These are phyloP conservation scores for Triticum urartu DNA, from an alignment of 176 grass and related monocot species.

Conservation along the genomic window DNA sequence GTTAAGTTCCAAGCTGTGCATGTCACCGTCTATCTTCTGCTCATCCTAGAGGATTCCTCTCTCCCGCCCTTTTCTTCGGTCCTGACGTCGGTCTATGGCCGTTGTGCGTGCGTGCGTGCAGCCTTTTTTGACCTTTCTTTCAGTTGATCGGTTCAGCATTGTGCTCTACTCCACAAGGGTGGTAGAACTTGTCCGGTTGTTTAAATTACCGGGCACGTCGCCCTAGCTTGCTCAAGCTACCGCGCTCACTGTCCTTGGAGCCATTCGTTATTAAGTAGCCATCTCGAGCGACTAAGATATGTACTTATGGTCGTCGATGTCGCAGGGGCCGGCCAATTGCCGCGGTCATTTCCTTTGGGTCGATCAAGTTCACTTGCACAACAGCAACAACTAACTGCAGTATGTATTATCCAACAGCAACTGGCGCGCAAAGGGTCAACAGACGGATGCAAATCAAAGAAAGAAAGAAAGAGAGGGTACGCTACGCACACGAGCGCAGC, in stretches of 20 bases:
- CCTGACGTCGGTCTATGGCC: conserved; percentile 41
- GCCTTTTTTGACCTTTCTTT: conserved; percentile 48
- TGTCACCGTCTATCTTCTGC: conserved; percentile 40
- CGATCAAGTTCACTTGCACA: not conserved
- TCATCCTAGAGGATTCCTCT: conserved; percentile 11
- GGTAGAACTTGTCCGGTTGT: not conserved
- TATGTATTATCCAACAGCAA: not conserved
- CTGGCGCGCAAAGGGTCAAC: not conserved
- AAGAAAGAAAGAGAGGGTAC: not conserved
- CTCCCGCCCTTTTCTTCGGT: conserved; percentile 27
- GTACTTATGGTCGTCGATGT: not conserved
- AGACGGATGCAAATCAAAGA: not conserved
- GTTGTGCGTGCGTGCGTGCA: conserved; percentile 22
- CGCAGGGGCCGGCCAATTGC: not conserved
- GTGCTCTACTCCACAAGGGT: not conserved
- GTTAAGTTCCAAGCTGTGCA: conserved; percentile 22
- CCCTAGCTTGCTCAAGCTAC: not conserved
- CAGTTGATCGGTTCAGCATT: not conserved
- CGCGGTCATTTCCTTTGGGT: not conserved
- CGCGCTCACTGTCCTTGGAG: not conserved
- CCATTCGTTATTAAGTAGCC: not conserved
- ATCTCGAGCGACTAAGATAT: not conserved
- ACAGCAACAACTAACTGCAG: not conserved
- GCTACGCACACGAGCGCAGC: not conserved
- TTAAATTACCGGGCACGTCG: too few relatives aligned